Evolutionary conservation across 202 grass and related monocot species (phyloP).

Genomic region (Brachypodium distachyon): DNA sequence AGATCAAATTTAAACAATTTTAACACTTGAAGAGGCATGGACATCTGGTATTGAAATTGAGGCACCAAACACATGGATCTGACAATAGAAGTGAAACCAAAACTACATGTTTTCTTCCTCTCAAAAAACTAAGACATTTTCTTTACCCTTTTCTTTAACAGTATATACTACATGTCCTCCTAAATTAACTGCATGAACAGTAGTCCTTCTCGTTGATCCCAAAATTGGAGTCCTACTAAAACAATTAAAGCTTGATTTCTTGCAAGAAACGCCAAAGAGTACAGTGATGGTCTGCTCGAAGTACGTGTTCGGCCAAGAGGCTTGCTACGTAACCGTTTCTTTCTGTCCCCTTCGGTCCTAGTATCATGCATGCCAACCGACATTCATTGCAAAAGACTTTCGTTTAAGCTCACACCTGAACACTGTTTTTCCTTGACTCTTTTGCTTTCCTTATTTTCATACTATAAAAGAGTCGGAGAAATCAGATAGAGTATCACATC

Average conservation of each 20-base stretch:
- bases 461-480: neutral
- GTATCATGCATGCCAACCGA: neutral
- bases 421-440: neutral
- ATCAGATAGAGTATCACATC: neutral
- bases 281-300: neutral
- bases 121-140: no score
- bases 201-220: neutral
- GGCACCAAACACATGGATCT: no score
- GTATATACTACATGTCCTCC: neutral
- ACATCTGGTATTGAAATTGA: no score
- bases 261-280: constrained; percentile 7
- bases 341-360: neutral
- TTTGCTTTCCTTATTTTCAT: neutral
- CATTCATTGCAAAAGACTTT: neutral
- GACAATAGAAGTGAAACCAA: no score
- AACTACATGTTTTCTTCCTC: no score
- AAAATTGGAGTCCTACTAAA: neutral
- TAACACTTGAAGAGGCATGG: no score
- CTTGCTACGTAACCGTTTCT: neutral
- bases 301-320: neutral
- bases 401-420: neutral
- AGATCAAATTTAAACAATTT: no score
- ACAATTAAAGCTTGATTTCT: neutral
- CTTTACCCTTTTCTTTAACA: no score
- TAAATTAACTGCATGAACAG: neutral